Evolutionary conservation across 257 asterid genomes (phyloP), one percentile per base, ranked within the genome.

Genomic region (Plantago ovata): DNA sequence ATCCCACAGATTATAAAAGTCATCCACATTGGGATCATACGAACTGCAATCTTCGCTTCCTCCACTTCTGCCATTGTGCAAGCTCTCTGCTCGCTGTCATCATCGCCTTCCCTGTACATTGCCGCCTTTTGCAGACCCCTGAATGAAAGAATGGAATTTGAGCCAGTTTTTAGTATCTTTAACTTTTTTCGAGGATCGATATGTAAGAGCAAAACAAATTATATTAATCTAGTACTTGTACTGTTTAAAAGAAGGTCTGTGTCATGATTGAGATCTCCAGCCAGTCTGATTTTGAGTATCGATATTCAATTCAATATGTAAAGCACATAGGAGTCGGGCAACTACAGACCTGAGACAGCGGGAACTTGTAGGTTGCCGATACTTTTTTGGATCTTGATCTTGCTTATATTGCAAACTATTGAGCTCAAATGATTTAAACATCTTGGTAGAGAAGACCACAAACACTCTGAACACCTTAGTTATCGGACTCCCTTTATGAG

Each of bases 11-110:
- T n/a, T 36, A 85, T 39, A 65, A 79, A 79, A 51, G 84, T 69
- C 53, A 68, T 32, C 77, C 77, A 77, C 77, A 84, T 75, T 15
- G 84, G 89, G 13, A 81, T 11, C 84, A 79, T 79, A 6, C 81
- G 78, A n/a, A 79, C 69, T 0, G 66, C 80, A 28, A 65, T 70
- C 68, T 81, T 79, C 15, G 95, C 79, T 9, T 67, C 85, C 55
- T 81, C 86, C 3, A 79, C 86, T 65, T 84, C 74, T 36, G 71
- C 23, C 7, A 79, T 63, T 1, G 79, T 46, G 81, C 82, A 68
- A 36, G 60, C 75, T 43, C 49, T 64, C 90, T 86, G 79, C 19
- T 41, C 61, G 9, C 60, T 53, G 2, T 5, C 57, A 10, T 22
- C 73, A 12, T 57, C 69, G 12, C 24, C 64, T 3, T 0, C 50